Conservation (phyloP, 2,329 filamentous ascomycete genomes). For the Colletotrichum musae region DNA sequence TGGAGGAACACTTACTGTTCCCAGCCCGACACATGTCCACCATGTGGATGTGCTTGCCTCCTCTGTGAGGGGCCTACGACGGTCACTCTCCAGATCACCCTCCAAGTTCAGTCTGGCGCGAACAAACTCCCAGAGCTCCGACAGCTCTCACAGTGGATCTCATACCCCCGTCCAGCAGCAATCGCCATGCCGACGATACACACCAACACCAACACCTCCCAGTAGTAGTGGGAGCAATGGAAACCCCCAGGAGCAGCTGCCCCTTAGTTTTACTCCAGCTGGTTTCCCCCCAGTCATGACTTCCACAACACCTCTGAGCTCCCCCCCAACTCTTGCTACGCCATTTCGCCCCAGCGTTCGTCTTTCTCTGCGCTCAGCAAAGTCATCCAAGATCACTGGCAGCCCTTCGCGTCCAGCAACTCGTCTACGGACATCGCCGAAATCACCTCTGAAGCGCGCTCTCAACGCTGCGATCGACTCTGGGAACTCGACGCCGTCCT, state of each 20-base stretch:
- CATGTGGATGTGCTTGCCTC: conserved; percentile 84
- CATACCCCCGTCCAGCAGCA: conserved; percentile 40
- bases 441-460: conserved; percentile 85
- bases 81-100: conserved; percentile 93
- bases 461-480: conserved; percentile 79
- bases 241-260: conserved; percentile 50
- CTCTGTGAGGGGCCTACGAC: conserved; percentile 85
- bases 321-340: conserved; percentile 66
- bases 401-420: conserved; percentile 69
- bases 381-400: conserved; percentile 69
- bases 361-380: conserved; percentile 75
- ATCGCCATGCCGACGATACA: conserved; percentile 63
- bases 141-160: conserved; percentile 58
- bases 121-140: conserved; percentile 62
- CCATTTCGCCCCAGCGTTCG: conserved; percentile 78
- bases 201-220: conserved; percentile 41
- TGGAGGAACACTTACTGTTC: conserved; percentile 86
- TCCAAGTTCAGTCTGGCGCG: conserved; percentile 83
- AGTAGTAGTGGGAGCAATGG: conserved; percentile 49
- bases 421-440: conserved; percentile 79
- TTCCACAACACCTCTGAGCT: conserved; percentile 49
- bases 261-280: conserved; percentile 47
- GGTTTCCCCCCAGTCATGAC: conserved; percentile 45
- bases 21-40: conserved; percentile 87
- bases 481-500: conserved; percentile 70